Conservation (phyloP, 2,329 filamentous ascomycete genomes). For the Magnaporthales sp. region DNA sequence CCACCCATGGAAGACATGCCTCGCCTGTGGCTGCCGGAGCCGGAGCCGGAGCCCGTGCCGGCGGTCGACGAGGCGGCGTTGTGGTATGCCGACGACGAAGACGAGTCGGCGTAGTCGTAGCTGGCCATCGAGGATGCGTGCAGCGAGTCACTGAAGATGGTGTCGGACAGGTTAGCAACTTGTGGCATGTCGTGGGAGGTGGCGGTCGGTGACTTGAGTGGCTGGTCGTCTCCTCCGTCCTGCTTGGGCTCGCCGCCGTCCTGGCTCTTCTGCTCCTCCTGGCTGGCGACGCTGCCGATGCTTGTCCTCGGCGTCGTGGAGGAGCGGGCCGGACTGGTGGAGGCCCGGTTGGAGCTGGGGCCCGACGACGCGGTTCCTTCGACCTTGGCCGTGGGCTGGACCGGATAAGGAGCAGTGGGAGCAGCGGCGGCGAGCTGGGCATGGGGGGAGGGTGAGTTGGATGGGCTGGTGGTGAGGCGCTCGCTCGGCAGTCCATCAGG, state of each 20-base stretch:
- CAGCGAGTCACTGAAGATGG: conserved; percentile 2
- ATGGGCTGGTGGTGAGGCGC: not conserved
- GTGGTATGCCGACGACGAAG: not conserved
- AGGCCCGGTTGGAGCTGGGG: not conserved
- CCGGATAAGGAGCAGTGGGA: not conserved
- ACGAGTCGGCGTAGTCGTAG: not conserved
- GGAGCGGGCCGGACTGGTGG: not conserved
- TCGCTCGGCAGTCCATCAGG: not conserved
- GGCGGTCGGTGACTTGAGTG: not conserved
- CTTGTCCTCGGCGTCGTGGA: not conserved
- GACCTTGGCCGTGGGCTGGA: not conserved
- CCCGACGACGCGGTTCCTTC: not conserved
- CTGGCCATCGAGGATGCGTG: not conserved
- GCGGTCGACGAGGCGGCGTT: not conserved
- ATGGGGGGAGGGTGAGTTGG: not conserved
- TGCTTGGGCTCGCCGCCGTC: not conserved
- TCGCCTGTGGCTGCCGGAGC: not conserved
- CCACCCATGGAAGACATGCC: not conserved
- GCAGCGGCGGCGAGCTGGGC: not conserved
- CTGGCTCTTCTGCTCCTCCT: not conserved
- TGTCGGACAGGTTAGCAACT: not conserved
- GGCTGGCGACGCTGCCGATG: not conserved
- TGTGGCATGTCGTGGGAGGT: not conserved
- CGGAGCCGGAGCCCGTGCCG: not conserved
- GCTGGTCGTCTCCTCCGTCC: not conserved